Evolutionary conservation across 1,139 yeast genomes (phyloP), one percentile per base, ranked within the genome.

Genomic region (Pneumocystis carinii): DNA sequence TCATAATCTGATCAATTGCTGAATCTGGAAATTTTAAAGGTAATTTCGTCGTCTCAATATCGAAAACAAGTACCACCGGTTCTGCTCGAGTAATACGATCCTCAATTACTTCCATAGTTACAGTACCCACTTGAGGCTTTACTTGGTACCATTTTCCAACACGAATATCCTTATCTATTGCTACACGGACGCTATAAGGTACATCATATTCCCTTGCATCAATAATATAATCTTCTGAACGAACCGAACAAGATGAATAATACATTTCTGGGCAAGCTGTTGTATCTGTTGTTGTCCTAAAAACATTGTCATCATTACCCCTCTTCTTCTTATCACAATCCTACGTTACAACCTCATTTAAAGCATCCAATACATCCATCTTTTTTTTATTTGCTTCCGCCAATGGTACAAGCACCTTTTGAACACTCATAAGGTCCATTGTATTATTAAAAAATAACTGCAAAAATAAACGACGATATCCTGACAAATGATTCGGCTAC

Each of bases 91-190:
- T 95, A 64, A 90, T 84, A 68, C 86, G 84, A 57, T 87, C 90
- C 27, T 79, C 78, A 67, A 86, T 82, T 71, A 86, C 94, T 19
- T 77, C 79, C 59, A 88, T 76, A 1, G 75, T 76, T 8, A 84
- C 77, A 8, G 78, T 78, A 0, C 86, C 84, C 61, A 83, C 83
- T 41, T 78, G 76, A 4, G 86, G 85, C 65, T 82, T 82, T 0
- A 92, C 95, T 56, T 83, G 80, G 72, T 92, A 94, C 99, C 99
- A 94, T 75, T 90, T 90, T 19, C 98, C 98, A 5, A 90, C 95
- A 68, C 98, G 79, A 58, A 92, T 78, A 69, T 88, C 76, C 66
- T 81, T 81, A 74, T 94, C 98, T 38, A 94, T 94, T 19, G 96
- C 85, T 0, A 92, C 97, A 67, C 99, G 81, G 0, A 90, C 97